Evolutionary conservation across 352 stramenopile species (phyloP), one percentile per base, ranked within the genome.

Genomic region (Pythium diclinum): DNA sequence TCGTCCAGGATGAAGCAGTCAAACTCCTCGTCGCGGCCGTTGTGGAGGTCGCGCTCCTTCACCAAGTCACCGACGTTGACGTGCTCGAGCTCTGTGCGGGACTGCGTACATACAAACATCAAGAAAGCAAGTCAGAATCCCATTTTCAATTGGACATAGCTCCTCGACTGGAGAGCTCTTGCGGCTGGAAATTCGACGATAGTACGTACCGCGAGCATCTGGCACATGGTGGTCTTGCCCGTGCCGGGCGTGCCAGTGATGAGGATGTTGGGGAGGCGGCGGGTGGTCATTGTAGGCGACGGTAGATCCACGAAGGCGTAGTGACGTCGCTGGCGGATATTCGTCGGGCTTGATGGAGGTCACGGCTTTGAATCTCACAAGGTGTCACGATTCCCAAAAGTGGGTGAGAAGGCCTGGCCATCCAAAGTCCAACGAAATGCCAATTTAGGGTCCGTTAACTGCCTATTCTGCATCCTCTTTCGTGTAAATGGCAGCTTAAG

Each of bases 1-100:
- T 99, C 97, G 61, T 99, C 94, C 38, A 99, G 80, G 63, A 99
- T 88, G 61, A 98, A 96, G 54, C 93, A 98, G 72, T 99, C 95
- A 42, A 98, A 97, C 56, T 96, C 82, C 60, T 98, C 92, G 65
- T 99, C 96, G 47, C 81, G 81, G 25, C 87, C 87, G 53, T 81
- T 78, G 71, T 97, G 87, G 51, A 94, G 83, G 1, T 77, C 68
- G 54, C 87, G 76, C 67, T 94, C 83, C 56, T 91, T 91, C 9
- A 94, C 96, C 48, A 99, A 71, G 52, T 99, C 95, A 56, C 95
- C 92, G 2, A 99, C 92, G 69, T 98, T 98, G 47, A 99, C 68
- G 71, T 99, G 94, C 61, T 91, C 75, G 46, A 99, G 71, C 55
- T 82, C 80, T 32, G 85, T 91, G 48, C 81, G 46, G 16, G 46